phyloP scores from a whole-genome alignment of 83 land plant genomes.

The Thuja plicata region DNA sequence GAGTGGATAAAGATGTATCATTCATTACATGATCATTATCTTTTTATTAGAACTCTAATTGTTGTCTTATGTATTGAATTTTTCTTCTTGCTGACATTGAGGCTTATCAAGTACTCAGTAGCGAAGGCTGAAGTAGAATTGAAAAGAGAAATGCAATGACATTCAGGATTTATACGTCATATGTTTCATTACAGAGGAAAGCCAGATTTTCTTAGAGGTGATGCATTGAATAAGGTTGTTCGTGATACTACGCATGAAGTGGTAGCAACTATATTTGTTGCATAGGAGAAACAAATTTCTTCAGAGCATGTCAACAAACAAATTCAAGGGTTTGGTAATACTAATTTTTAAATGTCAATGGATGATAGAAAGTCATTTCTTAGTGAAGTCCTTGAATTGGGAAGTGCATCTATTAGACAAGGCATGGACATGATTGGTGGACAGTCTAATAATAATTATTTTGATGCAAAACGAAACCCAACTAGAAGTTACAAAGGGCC shows the following conservation, averaged over 20 bases:
- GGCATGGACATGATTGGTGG: conserved; percentile 63
- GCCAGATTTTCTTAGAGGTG: conserved; percentile 84
- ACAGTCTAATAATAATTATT: conserved; percentile 28
- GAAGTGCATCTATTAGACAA: conserved; percentile 88
- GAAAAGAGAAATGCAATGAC: conserved; percentile 92
- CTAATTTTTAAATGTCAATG: conserved; percentile 65
- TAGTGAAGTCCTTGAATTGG: conserved; percentile 84
- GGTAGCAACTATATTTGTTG: conserved; percentile 75
- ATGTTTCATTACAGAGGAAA: conserved; percentile 90
- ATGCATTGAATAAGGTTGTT: conserved; percentile 93
- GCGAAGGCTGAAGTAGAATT: conserved; percentile 91
- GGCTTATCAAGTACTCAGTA: conserved; percentile 87
- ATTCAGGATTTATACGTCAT: conserved; percentile 80
- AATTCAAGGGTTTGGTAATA: conserved; percentile 94
- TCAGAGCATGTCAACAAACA: conserved; percentile 68
- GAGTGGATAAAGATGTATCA: not conserved
- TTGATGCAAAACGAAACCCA: conserved; percentile 41
- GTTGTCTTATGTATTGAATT: not conserved
- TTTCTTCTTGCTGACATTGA: conserved; percentile 56
- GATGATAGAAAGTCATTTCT: conserved; percentile 86
- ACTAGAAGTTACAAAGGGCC: conserved; percentile 70
- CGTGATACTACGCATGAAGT: conserved; percentile 97
- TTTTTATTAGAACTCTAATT: conserved; percentile 6
- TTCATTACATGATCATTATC: not conserved
- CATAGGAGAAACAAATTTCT: conserved; percentile 57